Evolutionary conservation across 345 rosid species (phyloP).

Genomic region (Toxicodendron radicans): DNA sequence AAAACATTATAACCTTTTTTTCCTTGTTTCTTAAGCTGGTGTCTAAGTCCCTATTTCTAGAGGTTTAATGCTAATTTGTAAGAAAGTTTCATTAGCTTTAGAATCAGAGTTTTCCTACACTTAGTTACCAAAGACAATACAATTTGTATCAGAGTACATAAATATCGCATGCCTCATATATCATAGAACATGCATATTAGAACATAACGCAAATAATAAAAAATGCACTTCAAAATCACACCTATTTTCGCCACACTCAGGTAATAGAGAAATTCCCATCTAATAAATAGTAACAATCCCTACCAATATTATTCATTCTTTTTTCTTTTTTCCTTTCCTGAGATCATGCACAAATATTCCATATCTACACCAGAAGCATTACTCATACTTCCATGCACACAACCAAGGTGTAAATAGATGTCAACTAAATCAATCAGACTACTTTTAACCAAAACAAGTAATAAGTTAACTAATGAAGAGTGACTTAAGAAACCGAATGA

Average conservation of each 20-base stretch:
- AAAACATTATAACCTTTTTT: neutral
- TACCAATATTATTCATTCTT: neutral
- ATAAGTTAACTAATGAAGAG: neutral
- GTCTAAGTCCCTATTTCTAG: neutral
- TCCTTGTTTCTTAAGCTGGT: neutral
- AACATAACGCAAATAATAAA: neutral
- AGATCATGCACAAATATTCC: neutral
- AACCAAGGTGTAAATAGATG: neutral
- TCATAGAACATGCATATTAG: neutral
- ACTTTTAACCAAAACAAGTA: neutral
- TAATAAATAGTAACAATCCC: neutral
- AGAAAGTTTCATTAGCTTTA: neutral
- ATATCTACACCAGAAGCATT: neutral
- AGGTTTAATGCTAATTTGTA: neutral
- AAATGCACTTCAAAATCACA: neutral
- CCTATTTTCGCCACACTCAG: neutral
- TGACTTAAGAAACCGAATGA: neutral
- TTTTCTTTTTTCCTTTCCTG: neutral
- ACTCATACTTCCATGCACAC: neutral
- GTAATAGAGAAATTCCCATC: neutral
- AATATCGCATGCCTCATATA: neutral
- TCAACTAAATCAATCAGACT: neutral
- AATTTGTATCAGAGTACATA: neutral
- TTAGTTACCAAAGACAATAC: neutral
- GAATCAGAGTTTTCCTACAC: neutral